These are phyloP conservation scores for Chrysanthemum lavandulifolium DNA, from an alignment of 129 eudicot species.

Conservation along the genomic window DNA sequence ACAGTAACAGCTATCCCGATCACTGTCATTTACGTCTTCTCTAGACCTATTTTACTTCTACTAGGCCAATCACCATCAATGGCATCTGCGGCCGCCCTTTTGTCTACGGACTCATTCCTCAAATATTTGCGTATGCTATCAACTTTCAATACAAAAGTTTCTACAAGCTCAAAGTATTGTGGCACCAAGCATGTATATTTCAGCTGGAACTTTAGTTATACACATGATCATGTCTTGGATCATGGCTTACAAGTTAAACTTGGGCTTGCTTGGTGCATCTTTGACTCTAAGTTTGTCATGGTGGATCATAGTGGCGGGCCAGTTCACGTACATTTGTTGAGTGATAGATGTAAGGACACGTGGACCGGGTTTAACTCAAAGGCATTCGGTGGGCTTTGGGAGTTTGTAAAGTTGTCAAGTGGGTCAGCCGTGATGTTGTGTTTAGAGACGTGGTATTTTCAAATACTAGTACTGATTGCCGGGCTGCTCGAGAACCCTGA, in stretches of 20 bases:
- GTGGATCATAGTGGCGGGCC: slow-evolving; percentile 76
- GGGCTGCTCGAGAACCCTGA: slow-evolving; percentile 70
- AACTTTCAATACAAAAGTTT: slow-evolving; percentile 76
- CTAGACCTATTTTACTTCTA: slow-evolving; percentile 41
- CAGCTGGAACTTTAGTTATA: slow-evolving; percentile 52
- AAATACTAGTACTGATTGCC: slow-evolving; percentile 50
- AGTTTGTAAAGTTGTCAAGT: slow-evolving; percentile 58
- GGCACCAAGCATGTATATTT: slow-evolving; percentile 63
- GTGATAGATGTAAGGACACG: slow-evolving; percentile 56
- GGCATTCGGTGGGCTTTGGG: slow-evolving; percentile 67
- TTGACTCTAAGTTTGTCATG: slow-evolving; percentile 67
- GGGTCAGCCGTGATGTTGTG: slow-evolving; percentile 87
- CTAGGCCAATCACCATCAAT: slow-evolving; percentile 53
- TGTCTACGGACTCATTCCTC: slow-evolving; percentile 85
- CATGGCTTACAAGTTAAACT: slow-evolving; percentile 53
- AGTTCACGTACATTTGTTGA: slow-evolving; percentile 50
- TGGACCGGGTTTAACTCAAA: slow-evolving; percentile 63
- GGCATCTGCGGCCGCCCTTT: slow-evolving; percentile 57
- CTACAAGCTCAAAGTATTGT: slow-evolving; percentile 79
- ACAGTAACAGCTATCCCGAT: slow-evolving; percentile 52
- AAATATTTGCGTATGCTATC: slow-evolving; percentile 68
- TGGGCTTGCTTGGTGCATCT: slow-evolving; percentile 71
- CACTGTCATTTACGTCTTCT: slow-evolving; percentile 48
- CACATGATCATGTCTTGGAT: slow-evolving; percentile 58
- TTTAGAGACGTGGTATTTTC: slow-evolving; percentile 62